Evolutionary conservation across 2,329 filamentous ascomycete species (phyloP), one percentile per base, ranked within the genome.

Genomic region (Conoideocrella luteorostrata): DNA sequence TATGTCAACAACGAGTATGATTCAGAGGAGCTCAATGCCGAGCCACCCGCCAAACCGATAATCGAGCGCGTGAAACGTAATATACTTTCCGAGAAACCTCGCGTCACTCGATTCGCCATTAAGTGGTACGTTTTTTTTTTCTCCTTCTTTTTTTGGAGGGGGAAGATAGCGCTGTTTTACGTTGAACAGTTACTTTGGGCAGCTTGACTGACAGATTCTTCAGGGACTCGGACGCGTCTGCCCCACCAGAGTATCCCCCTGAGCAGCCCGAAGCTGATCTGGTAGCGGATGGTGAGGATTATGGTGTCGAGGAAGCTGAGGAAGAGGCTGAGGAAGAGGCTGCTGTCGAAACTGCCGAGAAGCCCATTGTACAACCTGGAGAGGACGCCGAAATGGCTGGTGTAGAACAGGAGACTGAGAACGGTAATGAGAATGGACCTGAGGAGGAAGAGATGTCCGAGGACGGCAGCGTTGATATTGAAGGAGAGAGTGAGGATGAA

Each of bases 1-100:
- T 98, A 98, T 56, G 93, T 98, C 59, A 98, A 97, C 76, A 98
- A 98, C 59, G 94, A 98, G 67, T 98, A 98, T 66, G 88, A 95
- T 56, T 86, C 86, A 21, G 88, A 94, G 58, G 88, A 95, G 64
- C 77, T 98, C 50, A 85, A 81, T 56, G 82, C 84, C 38, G 90
- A 97, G 56, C 93, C 93, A 9, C 93, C 93, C 6, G 77, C 88
- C 46, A 95, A 95, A 73, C 90, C 90, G 30, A 77, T 94, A 55
- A 84, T 97, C 52, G 94, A 98, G 63, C 88, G 89, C 59, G 88
- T 98, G 51, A 80, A 81, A 53, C 84, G 94, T 56, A 96, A 94
- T 61, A 87, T 98, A 40, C 78, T 98, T 29, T 89, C 90, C 3
- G 91, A 97, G 70, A 98, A 98, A 78, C 93, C 93, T 11, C 82